Percentiles rank a stretch among this genome's conserved stretches.
These are phyloP conservation scores for Nosema muscidifuracis DNA, from an alignment of 371 early-diverging fungal genomes.

Conservation along the genomic window DNA sequence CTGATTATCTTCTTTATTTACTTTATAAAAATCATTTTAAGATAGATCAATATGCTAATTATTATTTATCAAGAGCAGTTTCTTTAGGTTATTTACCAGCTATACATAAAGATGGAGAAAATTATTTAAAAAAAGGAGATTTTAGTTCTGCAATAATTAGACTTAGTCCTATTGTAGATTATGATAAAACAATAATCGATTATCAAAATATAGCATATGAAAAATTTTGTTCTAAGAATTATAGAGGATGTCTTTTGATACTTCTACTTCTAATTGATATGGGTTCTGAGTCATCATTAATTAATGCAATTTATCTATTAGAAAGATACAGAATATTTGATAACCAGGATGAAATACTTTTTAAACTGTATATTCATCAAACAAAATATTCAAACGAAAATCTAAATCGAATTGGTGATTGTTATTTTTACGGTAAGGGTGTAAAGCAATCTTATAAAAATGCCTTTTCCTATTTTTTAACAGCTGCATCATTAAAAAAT, in stretches of 20 bases:
- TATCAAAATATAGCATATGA: constrained; percentile 42
- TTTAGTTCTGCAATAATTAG: constrained; percentile 14
- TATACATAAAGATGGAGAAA: constrained; percentile 53
- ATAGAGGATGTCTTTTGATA: constrained; percentile 37
- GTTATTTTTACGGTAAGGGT: constrained; percentile 60
- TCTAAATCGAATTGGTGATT: constrained; percentile 56
- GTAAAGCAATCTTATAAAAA: constrained; percentile 36
- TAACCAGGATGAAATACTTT: constrained; percentile 41
- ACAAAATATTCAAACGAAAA: constrained; percentile 21
- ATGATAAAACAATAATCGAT: constrained; percentile 32
- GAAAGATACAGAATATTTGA: constrained; percentile 43
- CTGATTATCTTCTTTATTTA: constrained; percentile 51
- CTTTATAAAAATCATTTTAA: constrained; percentile 31
- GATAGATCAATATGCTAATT: constrained; percentile 19
- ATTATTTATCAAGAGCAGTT: constrained; percentile 54
- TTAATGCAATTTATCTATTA: constrained; percentile 57
- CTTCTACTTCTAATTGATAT: constrained; percentile 54
- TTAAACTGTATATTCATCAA: constrained; percentile 30
- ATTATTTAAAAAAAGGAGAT: constrained; percentile 22
- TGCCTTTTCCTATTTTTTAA: constrained; percentile 60
- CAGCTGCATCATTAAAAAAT: constrained; percentile 32
- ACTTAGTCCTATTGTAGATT: constrained; percentile 46
- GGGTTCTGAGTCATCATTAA: constrained; percentile 40
- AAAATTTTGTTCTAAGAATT: constrained; percentile 29
- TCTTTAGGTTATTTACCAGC: constrained; percentile 62